Evolutionary conservation across 78 protist species (phyloP).

Genomic region (Tieghemostelium lacteum): DNA sequence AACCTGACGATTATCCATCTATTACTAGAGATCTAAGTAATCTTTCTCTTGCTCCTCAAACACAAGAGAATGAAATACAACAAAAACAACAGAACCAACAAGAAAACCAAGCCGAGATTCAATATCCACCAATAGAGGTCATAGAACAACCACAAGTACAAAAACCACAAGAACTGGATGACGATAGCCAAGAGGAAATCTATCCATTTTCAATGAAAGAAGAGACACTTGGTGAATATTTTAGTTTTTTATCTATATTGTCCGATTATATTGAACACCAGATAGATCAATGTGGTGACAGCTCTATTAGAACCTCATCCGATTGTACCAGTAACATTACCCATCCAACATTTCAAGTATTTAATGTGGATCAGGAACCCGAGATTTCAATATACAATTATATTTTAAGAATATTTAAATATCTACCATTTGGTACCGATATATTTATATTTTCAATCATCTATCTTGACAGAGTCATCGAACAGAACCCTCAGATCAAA

Average conservation of each 20-base stretch:
- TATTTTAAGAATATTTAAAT: conserved; percentile 39
- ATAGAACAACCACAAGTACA: no score
- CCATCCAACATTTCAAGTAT: not conserved
- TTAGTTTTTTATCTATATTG: conserved; percentile 1
- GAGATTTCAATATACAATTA: conserved; percentile 28
- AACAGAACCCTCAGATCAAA: conserved; percentile 10
- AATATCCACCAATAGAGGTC: no score
- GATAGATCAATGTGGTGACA: not conserved
- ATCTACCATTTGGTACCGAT: conserved; percentile 39
- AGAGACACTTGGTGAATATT: conserved; percentile 22
- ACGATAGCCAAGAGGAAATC: conserved; percentile 15
- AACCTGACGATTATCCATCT: not conserved
- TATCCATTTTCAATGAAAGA: conserved; percentile 54
- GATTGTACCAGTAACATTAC: not conserved
- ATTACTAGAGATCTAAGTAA: not conserved
- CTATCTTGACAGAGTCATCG: conserved; percentile 40
- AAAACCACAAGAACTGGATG: no score
- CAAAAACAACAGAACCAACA: not conserved
- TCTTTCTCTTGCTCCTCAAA: not conserved
- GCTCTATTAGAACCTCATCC: no score
- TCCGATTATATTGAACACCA: not conserved
- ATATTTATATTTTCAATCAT: conserved; percentile 45
- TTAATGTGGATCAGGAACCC: conserved; percentile 10
- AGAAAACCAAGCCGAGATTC: no score
- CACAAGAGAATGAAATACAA: conserved; percentile 1